Evolutionary conservation across 371 early-diverging fungal genomes (phyloP).

Genomic region (Mortierella sp.): DNA sequence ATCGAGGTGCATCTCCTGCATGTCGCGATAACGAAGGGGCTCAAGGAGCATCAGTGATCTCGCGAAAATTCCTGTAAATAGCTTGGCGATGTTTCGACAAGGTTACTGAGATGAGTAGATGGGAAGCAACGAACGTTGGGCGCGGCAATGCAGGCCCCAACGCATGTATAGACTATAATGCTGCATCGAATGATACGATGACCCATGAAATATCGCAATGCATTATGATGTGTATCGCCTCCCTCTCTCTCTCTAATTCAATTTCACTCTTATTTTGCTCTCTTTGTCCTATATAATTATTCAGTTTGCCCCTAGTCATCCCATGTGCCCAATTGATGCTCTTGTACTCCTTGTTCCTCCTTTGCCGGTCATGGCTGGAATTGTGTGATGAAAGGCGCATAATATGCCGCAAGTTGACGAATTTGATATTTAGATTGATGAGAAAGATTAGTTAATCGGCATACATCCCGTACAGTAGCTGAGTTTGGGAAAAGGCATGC

Average conservation of each 20-base stretch:
- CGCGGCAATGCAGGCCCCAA: background rate
- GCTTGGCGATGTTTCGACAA: background rate
- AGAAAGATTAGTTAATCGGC: conserved; percentile 3
- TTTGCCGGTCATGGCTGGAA: background rate
- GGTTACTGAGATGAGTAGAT: background rate
- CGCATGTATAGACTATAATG: background rate
- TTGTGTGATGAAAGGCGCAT: background rate
- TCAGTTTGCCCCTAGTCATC: background rate
- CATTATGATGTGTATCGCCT: background rate
- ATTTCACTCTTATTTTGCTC: conserved; percentile 3
- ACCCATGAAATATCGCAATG: conserved; percentile 2
- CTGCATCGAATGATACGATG: background rate
- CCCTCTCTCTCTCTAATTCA: conserved; percentile 4
- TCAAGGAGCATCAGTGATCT: too few species aligned
- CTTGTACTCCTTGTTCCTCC: background rate
- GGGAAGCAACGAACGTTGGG: background rate
- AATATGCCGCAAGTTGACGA: background rate
- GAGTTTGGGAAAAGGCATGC: background rate
- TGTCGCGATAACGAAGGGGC: too few species aligned
- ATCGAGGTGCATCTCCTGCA: too few species aligned
- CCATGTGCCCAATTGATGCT: background rate
- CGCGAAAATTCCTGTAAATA: too few species aligned
- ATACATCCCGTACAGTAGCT: background rate
- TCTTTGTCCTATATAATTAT: background rate
- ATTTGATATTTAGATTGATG: background rate